These are phyloP conservation scores for Striga asiatica DNA, from an alignment of 257 asterid species.

Conservation along the genomic window DNA sequence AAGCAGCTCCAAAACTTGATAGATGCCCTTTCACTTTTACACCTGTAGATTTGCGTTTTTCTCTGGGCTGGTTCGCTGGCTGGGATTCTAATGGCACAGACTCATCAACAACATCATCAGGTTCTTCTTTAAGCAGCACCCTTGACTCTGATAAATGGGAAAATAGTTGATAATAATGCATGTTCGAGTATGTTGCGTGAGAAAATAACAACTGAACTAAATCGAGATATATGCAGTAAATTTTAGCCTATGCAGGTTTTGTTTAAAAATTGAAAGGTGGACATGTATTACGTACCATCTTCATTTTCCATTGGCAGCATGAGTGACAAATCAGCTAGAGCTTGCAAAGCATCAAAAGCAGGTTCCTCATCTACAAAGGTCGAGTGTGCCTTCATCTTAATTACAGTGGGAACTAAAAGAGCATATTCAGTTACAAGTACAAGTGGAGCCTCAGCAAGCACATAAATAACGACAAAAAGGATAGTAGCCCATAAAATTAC, in stretches of 20 bases:
- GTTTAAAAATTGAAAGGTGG: constrained; percentile 10
- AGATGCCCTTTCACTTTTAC: constrained; percentile 46
- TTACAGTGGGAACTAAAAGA: constrained; percentile 6
- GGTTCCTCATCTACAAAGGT: constrained; percentile 57
- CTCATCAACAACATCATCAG: constrained; percentile 60
- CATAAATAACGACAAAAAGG: too few relatives aligned
- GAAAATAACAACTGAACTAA: constrained; percentile 10
- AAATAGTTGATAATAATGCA: constrained; percentile 16
- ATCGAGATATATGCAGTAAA: neutral
- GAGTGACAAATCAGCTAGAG: constrained; percentile 76
- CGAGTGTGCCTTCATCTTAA: constrained; percentile 9
- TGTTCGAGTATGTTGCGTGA: constrained; percentile 11
- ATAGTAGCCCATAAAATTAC: neutral
- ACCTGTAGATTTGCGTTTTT: constrained; percentile 43
- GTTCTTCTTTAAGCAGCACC: constrained; percentile 41
- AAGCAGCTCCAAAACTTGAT: constrained; percentile 45
- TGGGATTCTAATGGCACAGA: constrained; percentile 46
- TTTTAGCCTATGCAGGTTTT: neutral
- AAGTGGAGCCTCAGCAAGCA: too few relatives aligned
- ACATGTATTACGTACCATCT: constrained; percentile 42
- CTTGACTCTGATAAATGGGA: constrained; percentile 25
- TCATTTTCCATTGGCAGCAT: constrained; percentile 74
- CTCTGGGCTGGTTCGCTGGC: constrained; percentile 38
- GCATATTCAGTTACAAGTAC: neutral
- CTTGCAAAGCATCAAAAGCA: constrained; percentile 69